Evolutionary conservation across 441 rosid genomes (phyloP).

Genomic region (Pelargonium cotyledonis): DNA sequence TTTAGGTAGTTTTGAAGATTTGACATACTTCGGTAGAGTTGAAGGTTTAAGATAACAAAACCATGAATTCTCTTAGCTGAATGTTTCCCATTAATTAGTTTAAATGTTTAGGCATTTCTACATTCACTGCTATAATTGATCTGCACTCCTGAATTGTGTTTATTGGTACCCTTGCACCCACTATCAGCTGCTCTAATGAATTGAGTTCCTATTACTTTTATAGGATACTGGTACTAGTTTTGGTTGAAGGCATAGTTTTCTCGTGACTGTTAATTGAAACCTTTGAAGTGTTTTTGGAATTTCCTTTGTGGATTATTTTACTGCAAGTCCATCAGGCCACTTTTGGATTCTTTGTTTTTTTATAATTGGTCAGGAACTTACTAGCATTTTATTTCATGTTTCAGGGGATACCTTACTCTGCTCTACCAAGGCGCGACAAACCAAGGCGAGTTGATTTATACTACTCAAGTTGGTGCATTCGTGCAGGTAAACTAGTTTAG

Average conservation of each 20-base stretch:
- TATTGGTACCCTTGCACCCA: neutral
- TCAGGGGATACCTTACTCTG: conserved; percentile 72
- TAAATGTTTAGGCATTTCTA: too few species aligned
- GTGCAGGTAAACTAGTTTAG: conserved; percentile 42
- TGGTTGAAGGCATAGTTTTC: too few species aligned
- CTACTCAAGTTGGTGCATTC: conserved; percentile 88
- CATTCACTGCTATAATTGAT: neutral
- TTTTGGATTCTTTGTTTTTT: too few species aligned
- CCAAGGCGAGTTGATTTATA: conserved; percentile 87
- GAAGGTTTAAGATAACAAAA: neutral
- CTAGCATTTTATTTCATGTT: conserved; percentile 10
- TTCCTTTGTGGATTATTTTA: neutral
- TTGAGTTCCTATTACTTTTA: neutral
- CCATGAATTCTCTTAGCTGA: neutral
- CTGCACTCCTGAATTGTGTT: neutral
- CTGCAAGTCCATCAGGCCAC: neutral
- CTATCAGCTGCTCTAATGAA: neutral
- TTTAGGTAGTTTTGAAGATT: neutral
- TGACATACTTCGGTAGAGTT: neutral
- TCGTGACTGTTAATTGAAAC: neutral
- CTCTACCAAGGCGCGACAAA: conserved; percentile 65
- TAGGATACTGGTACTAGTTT: neutral
- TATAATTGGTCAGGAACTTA: neutral
- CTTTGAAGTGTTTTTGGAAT: neutral
- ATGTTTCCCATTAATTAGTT: too few species aligned